phyloP scores from a whole-genome alignment of 805 yeast species.

The Yamadazyma sp. region DNA sequence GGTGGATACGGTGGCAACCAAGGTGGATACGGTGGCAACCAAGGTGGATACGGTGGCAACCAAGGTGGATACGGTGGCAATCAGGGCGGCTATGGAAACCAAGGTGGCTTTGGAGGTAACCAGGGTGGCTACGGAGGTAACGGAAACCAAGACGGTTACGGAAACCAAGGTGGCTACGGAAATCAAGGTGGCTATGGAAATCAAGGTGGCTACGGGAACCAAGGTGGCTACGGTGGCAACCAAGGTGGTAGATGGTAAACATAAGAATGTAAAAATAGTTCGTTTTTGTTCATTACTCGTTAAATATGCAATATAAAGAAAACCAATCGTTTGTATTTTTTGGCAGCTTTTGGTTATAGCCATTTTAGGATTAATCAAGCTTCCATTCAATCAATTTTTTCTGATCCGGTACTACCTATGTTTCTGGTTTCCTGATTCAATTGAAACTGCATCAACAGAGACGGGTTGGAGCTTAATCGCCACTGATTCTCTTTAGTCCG shows the following conservation, averaged over 20 bases:
- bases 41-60: constrained; percentile 16
- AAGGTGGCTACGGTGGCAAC: constrained; percentile 13
- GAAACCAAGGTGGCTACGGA: constrained; percentile 15
- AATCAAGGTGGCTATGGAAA: constrained; percentile 21
- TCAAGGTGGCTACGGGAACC: constrained; percentile 16
- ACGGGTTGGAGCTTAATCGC: constrained; percentile 14
- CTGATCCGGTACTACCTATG: constrained; percentile 25
- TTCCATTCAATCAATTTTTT: constrained; percentile 23
- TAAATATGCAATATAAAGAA: constrained; percentile 11
- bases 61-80: constrained; percentile 15
- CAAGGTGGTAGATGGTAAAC: constrained; percentile 19
- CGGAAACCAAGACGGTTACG: constrained; percentile 12
- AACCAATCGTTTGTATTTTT: not conserved
- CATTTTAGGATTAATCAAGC: no score
- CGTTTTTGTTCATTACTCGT: constrained; percentile 12
- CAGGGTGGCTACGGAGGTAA: constrained; percentile 18
- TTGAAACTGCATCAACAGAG: constrained; percentile 20
- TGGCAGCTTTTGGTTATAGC: no score
- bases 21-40: constrained; percentile 15
- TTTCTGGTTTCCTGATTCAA: constrained; percentile 17
- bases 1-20: constrained; percentile 3
- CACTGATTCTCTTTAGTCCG: constrained; percentile 2
- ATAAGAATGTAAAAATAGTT: not conserved
- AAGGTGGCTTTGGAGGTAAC: constrained; percentile 19
- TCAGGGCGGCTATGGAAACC: constrained; percentile 12